These are phyloP conservation scores for Coniochaeta prunicola DNA, from an alignment of 2,329 filamentous ascomycete species.

Conservation along the genomic window DNA sequence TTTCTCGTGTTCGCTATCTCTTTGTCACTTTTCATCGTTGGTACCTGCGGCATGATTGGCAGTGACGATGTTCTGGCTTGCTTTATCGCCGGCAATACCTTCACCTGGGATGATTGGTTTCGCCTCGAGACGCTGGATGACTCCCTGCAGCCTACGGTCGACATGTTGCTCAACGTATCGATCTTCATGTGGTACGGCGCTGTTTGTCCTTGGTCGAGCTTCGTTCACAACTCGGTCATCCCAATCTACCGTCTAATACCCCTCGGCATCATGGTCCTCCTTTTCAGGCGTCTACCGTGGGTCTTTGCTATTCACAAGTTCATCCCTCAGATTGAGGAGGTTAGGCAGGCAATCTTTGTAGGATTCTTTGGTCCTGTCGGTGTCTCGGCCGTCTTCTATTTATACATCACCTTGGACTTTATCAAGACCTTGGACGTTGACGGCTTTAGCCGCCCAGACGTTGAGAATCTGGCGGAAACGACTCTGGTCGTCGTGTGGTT, in stretches of 20 bases:
- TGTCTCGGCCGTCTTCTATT: conserved; percentile 85
- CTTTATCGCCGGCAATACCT: conserved; percentile 85
- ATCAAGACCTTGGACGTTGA: conserved; percentile 51
- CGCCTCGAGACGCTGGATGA: conserved; percentile 83
- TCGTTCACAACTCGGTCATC: conserved; percentile 60
- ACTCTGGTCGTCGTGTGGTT: conserved; percentile 80
- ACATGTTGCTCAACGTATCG: conserved; percentile 85
- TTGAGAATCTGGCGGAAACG: conserved; percentile 56
- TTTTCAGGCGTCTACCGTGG: conserved; percentile 72
- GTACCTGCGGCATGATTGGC: conserved; percentile 79
- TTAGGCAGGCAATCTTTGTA: conserved; percentile 72
- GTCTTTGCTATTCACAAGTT: conserved; percentile 65
- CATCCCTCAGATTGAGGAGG: conserved; percentile 72
- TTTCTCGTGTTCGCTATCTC: conserved; percentile 84
- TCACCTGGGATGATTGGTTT: conserved; percentile 95
- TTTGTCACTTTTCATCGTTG: conserved; percentile 77
- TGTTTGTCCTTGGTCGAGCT: conserved; percentile 71
- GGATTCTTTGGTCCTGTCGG: conserved; percentile 93
- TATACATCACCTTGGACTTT: conserved; percentile 76
- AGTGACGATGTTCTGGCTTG: conserved; percentile 87
- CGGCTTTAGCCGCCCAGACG: conserved; percentile 56
- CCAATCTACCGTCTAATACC: conserved; percentile 66
- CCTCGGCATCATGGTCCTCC: conserved; percentile 67
- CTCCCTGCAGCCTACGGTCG: conserved; percentile 86
- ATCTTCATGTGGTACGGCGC: conserved; percentile 91